phyloP scores from a whole-genome alignment of 306 rosid genomes.

The Trifolium repens region DNA sequence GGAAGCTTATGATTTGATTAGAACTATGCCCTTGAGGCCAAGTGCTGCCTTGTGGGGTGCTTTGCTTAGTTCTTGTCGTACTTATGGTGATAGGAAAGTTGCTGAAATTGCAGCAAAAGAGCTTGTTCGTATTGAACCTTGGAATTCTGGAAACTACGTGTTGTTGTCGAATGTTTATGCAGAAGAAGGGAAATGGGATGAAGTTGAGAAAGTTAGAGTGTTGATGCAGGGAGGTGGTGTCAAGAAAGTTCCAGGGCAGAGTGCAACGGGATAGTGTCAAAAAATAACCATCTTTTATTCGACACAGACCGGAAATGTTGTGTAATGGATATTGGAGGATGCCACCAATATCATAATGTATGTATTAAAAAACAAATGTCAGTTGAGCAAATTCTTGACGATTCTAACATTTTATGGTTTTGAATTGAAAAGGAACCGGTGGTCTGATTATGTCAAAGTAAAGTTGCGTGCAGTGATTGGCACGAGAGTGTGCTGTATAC shows the following conservation, averaged over 20 bases:
- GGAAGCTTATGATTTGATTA: conserved; percentile 72
- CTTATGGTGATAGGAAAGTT: conserved; percentile 61
- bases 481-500: not conserved
- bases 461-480: not conserved
- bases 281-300: not conserved
- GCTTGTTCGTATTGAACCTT: conserved; percentile 71
- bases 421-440: conserved; percentile 14
- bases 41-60: conserved; percentile 88
- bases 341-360: conserved; percentile 9
- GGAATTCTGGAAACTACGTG: conserved; percentile 87
- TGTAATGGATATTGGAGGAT: conserved; percentile 25
- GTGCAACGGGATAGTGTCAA: conserved; percentile 53
- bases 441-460: not conserved
- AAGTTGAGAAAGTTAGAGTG: conserved; percentile 73
- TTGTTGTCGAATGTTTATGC: conserved; percentile 80
- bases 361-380: not conserved
- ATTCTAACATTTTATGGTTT: not conserved
- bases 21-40: conserved; percentile 70
- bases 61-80: conserved; percentile 80
- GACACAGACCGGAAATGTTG: not conserved
- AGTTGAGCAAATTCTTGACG: not conserved
- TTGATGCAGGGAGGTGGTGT: conserved; percentile 60
- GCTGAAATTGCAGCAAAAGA: conserved; percentile 70
- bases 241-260: conserved; percentile 75
- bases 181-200: conserved; percentile 79